These are phyloP conservation scores for Nepenthes alata DNA, from an alignment of 179 eudicot genomes.

Conservation along the genomic window DNA sequence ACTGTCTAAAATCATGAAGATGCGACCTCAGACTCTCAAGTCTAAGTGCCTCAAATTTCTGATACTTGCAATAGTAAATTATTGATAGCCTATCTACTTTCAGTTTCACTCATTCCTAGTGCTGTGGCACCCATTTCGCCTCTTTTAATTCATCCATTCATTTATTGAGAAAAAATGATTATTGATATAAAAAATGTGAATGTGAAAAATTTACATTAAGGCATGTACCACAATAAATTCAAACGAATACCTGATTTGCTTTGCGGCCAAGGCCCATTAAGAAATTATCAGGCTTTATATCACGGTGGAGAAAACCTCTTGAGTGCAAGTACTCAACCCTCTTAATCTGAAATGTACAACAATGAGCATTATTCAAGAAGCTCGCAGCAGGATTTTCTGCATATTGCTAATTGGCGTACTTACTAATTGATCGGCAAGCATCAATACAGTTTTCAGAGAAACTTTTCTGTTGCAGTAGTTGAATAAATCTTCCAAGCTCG, in stretches of 20 bases:
- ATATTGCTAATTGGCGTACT: not conserved
- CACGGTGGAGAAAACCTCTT: slow-evolving; percentile 96
- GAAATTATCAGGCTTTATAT: slow-evolving; percentile 95
- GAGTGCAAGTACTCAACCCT: slow-evolving; percentile 93
- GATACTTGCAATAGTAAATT: no score
- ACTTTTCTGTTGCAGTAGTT: slow-evolving; percentile 13
- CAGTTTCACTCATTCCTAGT: no score
- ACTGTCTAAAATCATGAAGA: no score
- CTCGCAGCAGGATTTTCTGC: not conserved
- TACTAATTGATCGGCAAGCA: slow-evolving; percentile 16
- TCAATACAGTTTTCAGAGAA: slow-evolving; percentile 13
- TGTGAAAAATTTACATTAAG: not conserved
- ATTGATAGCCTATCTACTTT: no score
- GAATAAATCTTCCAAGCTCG: slow-evolving; percentile 15
- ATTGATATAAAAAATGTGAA: not conserved
- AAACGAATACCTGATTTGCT: slow-evolving; percentile 73
- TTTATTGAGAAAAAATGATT: no score
- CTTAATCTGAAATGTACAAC: slow-evolving; percentile 8
- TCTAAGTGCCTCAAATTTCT: no score
- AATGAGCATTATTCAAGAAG: not conserved
- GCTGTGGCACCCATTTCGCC: no score
- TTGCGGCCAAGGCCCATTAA: slow-evolving; percentile 97
- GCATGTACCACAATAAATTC: not conserved
- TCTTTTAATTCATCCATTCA: no score
- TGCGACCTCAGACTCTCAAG: no score